Evolutionary conservation across 1,284 basidiomycete species (phyloP).

Genomic region (Afroboletus lepidellus): DNA sequence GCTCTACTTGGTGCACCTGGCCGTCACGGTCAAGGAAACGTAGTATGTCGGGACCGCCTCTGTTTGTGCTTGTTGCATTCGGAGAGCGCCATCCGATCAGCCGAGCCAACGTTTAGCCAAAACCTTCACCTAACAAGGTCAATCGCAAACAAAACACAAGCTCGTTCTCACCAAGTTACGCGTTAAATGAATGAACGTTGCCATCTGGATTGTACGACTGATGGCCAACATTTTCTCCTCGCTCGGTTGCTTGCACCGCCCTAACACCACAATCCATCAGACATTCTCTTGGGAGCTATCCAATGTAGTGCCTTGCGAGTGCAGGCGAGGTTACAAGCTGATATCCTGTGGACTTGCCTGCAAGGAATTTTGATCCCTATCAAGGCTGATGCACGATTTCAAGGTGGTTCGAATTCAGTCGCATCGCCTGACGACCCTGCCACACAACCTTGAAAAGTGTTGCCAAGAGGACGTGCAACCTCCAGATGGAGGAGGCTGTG

Average conservation of each 20-base stretch:
- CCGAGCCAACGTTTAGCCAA: no score
- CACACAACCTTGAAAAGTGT: neutral
- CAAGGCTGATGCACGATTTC: neutral
- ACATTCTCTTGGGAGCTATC: neutral
- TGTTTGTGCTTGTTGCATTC: neutral
- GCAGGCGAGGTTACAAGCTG: neutral
- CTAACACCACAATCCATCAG: neutral
- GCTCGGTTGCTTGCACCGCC: neutral
- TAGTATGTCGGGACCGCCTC: neutral
- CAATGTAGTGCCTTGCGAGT: neutral
- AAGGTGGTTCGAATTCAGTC: neutral
- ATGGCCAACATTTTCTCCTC: no score
- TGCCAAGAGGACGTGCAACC: no score
- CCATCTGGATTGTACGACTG: no score
- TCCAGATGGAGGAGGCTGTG: neutral
- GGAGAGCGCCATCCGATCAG: no score
- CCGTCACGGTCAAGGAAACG: neutral
- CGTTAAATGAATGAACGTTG: neutral
- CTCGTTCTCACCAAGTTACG: no score
- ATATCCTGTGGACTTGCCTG: no score
- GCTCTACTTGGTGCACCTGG: neutral
- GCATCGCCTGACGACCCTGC: neutral
- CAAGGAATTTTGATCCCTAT: no score
- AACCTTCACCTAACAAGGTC: no score
- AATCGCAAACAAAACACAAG: no score